A percentile compares a stretch with the other conserved stretches of the same genome.
These are phyloP conservation scores for Cymbopogon citratus DNA, from an alignment of 176 grass and related monocot species.

Conservation along the genomic window DNA sequence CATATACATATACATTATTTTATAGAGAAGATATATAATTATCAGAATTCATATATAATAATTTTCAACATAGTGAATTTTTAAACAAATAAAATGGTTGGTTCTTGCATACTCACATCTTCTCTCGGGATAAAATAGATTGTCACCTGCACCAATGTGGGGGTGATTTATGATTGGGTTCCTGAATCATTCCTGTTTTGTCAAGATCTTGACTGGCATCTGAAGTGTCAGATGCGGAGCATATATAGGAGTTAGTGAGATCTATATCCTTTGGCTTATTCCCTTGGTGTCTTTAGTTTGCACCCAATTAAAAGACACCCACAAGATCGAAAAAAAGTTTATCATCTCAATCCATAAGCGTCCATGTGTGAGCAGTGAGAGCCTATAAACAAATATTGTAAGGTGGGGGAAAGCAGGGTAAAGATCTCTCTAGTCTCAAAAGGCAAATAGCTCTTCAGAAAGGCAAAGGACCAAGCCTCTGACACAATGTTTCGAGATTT, in stretches of 20 bases:
- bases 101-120: background rate
- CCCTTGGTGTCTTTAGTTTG: background rate
- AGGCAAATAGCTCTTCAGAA: background rate
- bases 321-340: background rate
- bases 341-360: background rate
- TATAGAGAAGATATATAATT: background rate
- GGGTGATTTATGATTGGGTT: background rate
- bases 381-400: background rate
- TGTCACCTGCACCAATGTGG: background rate
- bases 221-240: background rate
- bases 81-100: background rate
- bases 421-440: background rate
- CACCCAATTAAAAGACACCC: background rate
- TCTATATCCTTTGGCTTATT: background rate
- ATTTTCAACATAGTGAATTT: background rate
- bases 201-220: background rate
- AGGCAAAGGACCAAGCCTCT: constrained; percentile 1
- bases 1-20: no score
- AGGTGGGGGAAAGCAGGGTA: background rate
- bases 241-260: background rate
- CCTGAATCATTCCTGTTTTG: background rate
- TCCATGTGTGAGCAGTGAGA: background rate
- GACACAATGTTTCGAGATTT: background rate
- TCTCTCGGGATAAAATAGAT: background rate
- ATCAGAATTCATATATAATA: background rate